phyloP scores from a whole-genome alignment of 768 basidiomycete species.

The Piloderma croceum region DNA sequence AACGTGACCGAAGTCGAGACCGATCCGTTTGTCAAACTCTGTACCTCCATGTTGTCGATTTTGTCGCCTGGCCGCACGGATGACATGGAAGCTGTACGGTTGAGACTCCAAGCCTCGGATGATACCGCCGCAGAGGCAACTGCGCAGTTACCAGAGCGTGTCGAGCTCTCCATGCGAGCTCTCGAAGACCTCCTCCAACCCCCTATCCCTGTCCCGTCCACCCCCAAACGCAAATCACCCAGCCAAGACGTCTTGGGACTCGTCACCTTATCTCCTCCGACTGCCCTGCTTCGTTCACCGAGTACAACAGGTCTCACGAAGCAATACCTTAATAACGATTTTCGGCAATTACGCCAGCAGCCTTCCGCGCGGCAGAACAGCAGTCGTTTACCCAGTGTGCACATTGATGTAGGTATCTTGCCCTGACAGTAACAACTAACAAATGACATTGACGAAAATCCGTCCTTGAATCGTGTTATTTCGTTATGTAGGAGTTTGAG shows the following conservation, averaged over 20 bases:
- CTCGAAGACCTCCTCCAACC: slow-evolving; percentile 45
- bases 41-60: too few relatives aligned
- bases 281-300: slow-evolving; percentile 63
- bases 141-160: slow-evolving; percentile 31
- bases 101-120: slow-evolving; percentile 24
- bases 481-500: slow-evolving; percentile 34
- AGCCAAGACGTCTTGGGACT: slow-evolving; percentile 58
- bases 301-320: slow-evolving; percentile 77
- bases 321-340: slow-evolving; percentile 77
- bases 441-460: too few relatives aligned
- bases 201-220: slow-evolving; percentile 38
- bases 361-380: slow-evolving; percentile 75
- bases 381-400: slow-evolving; percentile 80
- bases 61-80: slow-evolving; percentile 22
- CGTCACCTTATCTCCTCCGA: slow-evolving; percentile 63
- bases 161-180: slow-evolving; percentile 42
- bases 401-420: slow-evolving; percentile 63
- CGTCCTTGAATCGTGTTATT: too few relatives aligned
- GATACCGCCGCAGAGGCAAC: slow-evolving; percentile 21
- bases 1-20: too few relatives aligned
- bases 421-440: too few relatives aligned
- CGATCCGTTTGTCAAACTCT: too few relatives aligned
- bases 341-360: slow-evolving; percentile 64
- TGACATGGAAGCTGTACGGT: slow-evolving; percentile 28
- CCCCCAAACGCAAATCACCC: slow-evolving; percentile 45